phyloP scores from a whole-genome alignment of 1,284 basidiomycete species.

The Vanrija pseudolonga region DNA sequence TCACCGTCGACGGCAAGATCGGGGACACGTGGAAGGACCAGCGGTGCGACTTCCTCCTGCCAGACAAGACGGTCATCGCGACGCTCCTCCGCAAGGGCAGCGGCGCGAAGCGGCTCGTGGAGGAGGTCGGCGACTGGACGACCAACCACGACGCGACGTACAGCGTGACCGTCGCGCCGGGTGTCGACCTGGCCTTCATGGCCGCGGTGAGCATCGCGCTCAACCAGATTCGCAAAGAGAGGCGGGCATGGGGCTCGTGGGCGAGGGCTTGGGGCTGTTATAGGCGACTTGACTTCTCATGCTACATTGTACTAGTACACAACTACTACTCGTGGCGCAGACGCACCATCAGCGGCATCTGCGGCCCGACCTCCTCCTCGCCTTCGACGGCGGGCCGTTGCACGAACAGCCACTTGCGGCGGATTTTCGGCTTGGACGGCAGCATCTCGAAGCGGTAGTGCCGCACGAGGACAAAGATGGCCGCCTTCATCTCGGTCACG shows the following conservation, averaged over 20 bases:
- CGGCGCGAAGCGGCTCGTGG: no score
- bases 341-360: conserved; percentile 4
- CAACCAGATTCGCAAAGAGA: no score
- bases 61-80: no score
- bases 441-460: conserved; percentile 18
- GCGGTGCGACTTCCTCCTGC: no score
- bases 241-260: no score
- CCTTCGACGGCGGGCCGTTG: conserved; percentile 32
- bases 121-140: no score
- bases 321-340: neutral
- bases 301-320: no score
- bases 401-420: conserved; percentile 42
- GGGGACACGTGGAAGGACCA: no score
- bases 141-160: neutral
- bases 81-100: no score
- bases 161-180: neutral
- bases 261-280: no score
- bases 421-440: conserved; percentile 3
- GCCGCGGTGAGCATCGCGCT: neutral
- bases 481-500: conserved; percentile 61
- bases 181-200: conserved; percentile 1
- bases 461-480: conserved; percentile 53
- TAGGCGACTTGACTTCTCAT: no score
- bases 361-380: neutral
- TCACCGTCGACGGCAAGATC: no score